Conservation (phyloP, 441 rosid genomes). For the Viola pubescens region DNA sequence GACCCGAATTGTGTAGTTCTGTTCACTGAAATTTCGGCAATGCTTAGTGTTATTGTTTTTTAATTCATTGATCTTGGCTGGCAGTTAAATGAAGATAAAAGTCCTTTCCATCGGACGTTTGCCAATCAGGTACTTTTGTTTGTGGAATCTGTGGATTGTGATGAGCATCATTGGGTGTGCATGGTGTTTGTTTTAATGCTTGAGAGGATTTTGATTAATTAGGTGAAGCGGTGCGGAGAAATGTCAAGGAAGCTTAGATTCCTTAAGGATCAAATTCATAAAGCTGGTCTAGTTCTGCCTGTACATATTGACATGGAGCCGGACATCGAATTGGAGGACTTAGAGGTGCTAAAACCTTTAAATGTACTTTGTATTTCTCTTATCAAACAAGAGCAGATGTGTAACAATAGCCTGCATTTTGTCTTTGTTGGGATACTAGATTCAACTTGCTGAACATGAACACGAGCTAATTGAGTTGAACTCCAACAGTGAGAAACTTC, state of each 20-base stretch:
- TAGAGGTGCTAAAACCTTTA: slow-evolving; percentile 55
- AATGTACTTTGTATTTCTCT: slow-evolving; percentile 4
- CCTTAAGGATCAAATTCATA: slow-evolving; percentile 84
- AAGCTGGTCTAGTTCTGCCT: slow-evolving; percentile 71
- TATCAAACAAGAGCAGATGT: background rate
- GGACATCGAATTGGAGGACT: slow-evolving; percentile 77
- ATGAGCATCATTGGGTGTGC: background rate
- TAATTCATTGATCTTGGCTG: slow-evolving; percentile 12
- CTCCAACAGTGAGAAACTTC: slow-evolving; percentile 90
- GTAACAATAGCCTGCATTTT: slow-evolving; percentile 15
- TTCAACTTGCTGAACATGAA: slow-evolving; percentile 89
- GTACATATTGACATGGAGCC: slow-evolving; percentile 55
- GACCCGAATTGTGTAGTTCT: background rate
- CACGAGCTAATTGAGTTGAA: slow-evolving; percentile 91
- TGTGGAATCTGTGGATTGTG: slow-evolving; percentile 7
- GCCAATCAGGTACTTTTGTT: slow-evolving; percentile 64
- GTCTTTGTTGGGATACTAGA: slow-evolving; percentile 36
- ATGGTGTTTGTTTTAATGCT: slow-evolving; percentile 16
- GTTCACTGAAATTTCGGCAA: too few relatives aligned
- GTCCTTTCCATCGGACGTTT: slow-evolving; percentile 91
- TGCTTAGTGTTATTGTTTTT: slow-evolving; percentile 10
- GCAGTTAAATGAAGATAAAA: slow-evolving; percentile 83
- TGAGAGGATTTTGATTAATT: slow-evolving; percentile 21
- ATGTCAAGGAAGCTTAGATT: slow-evolving; percentile 93
- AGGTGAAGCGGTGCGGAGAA: slow-evolving; percentile 98